Evolutionary conservation across 2,329 filamentous ascomycete species (phyloP).

Genomic region (Pseudonectria foliicola): DNA sequence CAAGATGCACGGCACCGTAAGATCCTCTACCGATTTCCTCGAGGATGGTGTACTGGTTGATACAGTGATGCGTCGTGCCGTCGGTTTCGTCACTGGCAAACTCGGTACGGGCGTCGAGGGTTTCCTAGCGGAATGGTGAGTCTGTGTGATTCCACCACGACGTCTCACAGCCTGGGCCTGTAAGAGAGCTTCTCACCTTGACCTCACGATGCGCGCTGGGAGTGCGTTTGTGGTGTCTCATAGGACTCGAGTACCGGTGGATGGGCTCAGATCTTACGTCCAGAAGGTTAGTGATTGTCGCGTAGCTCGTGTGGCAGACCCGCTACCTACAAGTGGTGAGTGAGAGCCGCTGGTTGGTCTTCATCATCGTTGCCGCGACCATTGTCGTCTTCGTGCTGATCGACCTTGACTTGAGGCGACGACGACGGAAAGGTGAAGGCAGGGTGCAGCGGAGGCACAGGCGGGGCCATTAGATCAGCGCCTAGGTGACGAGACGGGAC

Average conservation of each 20-base stretch:
- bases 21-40: conserved; percentile 96
- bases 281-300: not conserved
- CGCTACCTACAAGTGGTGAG: conserved; percentile 37
- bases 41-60: conserved; percentile 92
- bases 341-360: conserved; percentile 25
- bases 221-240: conserved; percentile 51
- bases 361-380: conserved; percentile 15
- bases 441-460: not conserved
- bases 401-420: conserved; percentile 23
- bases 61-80: conserved; percentile 71
- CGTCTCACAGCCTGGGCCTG: not conserved
- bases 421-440: conserved; percentile 20
- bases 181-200: conserved; percentile 34
- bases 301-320: conserved; percentile 1
- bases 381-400: conserved; percentile 16
- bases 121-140: conserved; percentile 55
- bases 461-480: not conserved
- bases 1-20: conserved; percentile 87
- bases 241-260: conserved; percentile 42
- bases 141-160: not conserved
- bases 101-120: conserved; percentile 79
- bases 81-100: conserved; percentile 81
- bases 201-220: conserved; percentile 51
- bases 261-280: conserved; percentile 36
- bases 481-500: too few relatives aligned